Base-by-base conservation (phyloP, 2,329 filamentous ascomycete genomes). In the Curvularia sp. region DNA sequence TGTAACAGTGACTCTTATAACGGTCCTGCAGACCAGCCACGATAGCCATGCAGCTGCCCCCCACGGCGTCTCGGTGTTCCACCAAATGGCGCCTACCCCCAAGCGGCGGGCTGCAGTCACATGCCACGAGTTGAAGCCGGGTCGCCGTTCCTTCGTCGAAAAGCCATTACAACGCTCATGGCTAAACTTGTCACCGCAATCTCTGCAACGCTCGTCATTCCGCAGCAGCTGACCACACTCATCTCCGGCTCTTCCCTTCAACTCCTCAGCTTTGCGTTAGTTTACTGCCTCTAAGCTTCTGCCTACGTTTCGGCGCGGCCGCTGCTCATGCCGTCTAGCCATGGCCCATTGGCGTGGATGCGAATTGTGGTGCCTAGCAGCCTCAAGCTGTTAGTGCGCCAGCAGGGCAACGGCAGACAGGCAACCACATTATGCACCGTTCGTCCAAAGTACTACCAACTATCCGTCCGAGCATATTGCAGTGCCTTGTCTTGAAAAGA, bases 351-450 rank as follows among this genome's bases (percentile, higher is more conserved):
- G 60, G 61, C 46, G 64, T 12, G 43, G 13, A 23, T 49, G 60
- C 55, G 47, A 75, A 75, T 70, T 59, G 53, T 67, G 68, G 57
- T 76, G 73, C 73, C 73, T 76, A 60, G 55, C 47, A 65, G 62
- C 64, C 69, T 67, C 58, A 51, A 62, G 45, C 54, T 56, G 45
- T 63, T 55, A 42, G 45, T 41, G 3, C 18, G n/a, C 8, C 21
- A 21, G 51, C 38, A 41, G 49, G 41, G 28, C 27, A 41, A 53
- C 52, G 55, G 49, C 49, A 63, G 51, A 45, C 47, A 64, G 55
- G 53, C 62, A 64, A 47, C 56, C 34, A 53, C 52, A 43, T 61
- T 56, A 50, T 46, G 57, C 61, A 63, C 55, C 50, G n/a, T 47
- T 39, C 19, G 54, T 28, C 34, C 13, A 3, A n/a, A 27, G 54